phyloP scores from a whole-genome alignment of 106 monocot genomes.

The Ottelia alismoides region DNA sequence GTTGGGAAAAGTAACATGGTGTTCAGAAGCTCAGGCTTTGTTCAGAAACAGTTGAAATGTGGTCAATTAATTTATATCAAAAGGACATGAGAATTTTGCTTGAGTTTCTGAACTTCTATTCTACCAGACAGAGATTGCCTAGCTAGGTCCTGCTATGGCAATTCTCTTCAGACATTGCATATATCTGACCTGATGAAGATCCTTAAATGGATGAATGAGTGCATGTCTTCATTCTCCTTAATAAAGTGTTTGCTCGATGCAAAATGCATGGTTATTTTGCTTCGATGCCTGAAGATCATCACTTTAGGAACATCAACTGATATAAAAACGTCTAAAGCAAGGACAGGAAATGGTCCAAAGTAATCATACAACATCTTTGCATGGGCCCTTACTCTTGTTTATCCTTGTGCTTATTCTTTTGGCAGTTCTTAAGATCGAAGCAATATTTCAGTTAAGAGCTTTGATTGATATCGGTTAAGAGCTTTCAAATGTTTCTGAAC shows the following conservation, averaged over 20 bases:
- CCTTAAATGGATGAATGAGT: background rate
- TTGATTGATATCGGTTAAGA: no score
- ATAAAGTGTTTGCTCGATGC: background rate
- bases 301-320: background rate
- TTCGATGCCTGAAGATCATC: conserved; percentile 1
- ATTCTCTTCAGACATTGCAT: background rate
- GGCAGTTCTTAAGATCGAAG: conserved; percentile 7
- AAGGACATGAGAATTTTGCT: no score
- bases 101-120: background rate
- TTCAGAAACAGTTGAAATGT: no score
- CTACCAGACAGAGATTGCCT: background rate
- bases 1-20: no score
- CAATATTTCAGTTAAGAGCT: conserved; percentile 2
- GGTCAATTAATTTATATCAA: no score
- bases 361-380: background rate
- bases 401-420: conserved; percentile 6
- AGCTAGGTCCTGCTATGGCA: background rate
- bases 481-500: background rate
- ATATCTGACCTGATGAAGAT: background rate
- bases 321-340: background rate
- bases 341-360: no score
- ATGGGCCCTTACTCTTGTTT: background rate
- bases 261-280: background rate
- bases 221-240: conserved; percentile 2
- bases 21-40: no score